Evolutionary conservation across 208 protist species (phyloP), one percentile per base, ranked within the genome.

Genomic region (Balamuthia mandrillaris): DNA sequence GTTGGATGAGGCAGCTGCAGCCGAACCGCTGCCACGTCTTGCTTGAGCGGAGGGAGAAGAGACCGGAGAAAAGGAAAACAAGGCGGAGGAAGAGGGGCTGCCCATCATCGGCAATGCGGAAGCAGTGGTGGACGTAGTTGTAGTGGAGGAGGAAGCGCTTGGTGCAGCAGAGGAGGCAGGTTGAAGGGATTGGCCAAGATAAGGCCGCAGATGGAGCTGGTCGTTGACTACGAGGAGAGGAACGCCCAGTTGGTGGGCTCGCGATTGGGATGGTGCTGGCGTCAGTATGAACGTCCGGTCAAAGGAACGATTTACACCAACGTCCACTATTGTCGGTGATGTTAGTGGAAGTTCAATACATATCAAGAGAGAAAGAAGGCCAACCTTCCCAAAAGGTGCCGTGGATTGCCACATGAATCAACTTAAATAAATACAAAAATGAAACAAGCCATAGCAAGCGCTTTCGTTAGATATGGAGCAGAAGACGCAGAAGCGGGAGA

Each of bases 321-420:
- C 54, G 37, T 83, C 77, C 52, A 83, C 77, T 83, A 12, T n/a
- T 1, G 0, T 2, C n/a, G 37, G 72, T 2, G 33, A 3, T 21
- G 14, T 52, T 16, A 42, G 21, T 3, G 21, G 0, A 21, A 63
- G n/a, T 29, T 29, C 33, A 21, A 29, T 74, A 14, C 27, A 41
- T 44, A 41, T 39, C 60, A 4, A 31, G 60, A 66, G 1, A 49
- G 33, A 70, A 4, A 0, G 39, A 29, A 68, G 24, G 0, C 14
- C 60, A 1, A 61, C 77, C 77, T 66, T 83, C 77, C 77, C 77
- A 83, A 39, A 83, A 83, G 77, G 61, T 49, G 7, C 77, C 77
- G 54, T 83, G 77, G 5, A 66, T 56, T 16, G 44, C 66, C 24
- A 83, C 41, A 5, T 24, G 2, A 49, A 83, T 83, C n/a, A n/a